Percentiles rank a stretch among this genome's conserved stretches.
Conservation (phyloP, 306 rosid genomes). For the Ceratonia siliqua region DNA sequence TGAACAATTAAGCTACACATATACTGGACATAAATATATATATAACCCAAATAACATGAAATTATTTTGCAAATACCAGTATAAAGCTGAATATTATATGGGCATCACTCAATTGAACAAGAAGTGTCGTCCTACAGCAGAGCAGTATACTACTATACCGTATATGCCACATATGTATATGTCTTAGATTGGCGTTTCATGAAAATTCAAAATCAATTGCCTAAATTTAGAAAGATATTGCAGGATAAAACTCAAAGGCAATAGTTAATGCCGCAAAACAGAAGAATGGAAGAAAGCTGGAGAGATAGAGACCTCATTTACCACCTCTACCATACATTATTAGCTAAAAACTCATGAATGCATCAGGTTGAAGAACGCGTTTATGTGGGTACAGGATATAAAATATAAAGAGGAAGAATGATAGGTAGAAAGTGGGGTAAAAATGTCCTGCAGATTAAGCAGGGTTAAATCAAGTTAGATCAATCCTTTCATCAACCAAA, state of each 20-base stretch:
- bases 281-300: too few species aligned
- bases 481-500: neutral
- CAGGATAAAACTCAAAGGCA: too few species aligned
- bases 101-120: neutral
- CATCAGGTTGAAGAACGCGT: neutral
- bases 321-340: neutral
- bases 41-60: neutral
- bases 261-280: too few species aligned
- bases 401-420: neutral
- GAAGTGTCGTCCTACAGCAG: neutral
- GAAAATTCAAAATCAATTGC: neutral
- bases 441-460: neutral
- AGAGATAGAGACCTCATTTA: neutral
- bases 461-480: neutral
- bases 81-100: constrained; percentile 18
- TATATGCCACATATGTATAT: neutral
- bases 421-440: neutral
- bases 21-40: neutral
- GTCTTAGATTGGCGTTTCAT: neutral
- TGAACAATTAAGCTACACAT: neutral
- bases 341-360: neutral
- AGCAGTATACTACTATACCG: too few species aligned
- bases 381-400: neutral
- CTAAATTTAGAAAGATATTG: neutral
- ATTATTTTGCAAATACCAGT: neutral